Base-by-base conservation (phyloP, 805 yeast genomes). In the Nakazawaea sp. region DNA sequence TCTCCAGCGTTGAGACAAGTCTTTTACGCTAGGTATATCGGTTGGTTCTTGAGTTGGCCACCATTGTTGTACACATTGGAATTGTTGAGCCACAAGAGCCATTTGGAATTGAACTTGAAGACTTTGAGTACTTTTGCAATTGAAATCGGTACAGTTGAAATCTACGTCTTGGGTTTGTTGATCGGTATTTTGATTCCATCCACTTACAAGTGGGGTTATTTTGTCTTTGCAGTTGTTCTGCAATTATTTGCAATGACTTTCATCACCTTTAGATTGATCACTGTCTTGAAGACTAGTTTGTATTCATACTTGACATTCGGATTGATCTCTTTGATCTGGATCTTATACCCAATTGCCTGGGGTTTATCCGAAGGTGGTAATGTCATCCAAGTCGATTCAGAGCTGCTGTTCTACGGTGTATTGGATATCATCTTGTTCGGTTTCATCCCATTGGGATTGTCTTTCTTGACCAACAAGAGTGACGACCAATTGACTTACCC, bases 141-240 rank as follows among this genome's bases (percentile, higher is more conserved):
- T 13, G 70, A 70, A 47, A 45, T 66, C n/a, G 48, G 64, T 21
- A 58, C 67, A n/a, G 55, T 61, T 32, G 73, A 63, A 50, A 64
- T 70, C 16, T 70, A 63, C 50, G 74, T 76, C 27, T 61, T 78
- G 36, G 68, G 74, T 30, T 60, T 73, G 29, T 64, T 78, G 53
- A 67, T 78, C 50, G 84, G 82, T 48, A 43, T 71, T 16, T 59
- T 78, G 45, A 71, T 78, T 42, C 45, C 52, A 24, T 66, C 81
- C 7, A 57, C 73, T 30, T 78, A 78, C 57, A 78, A 74, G 54
- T 78, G 83, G 83, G 86, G 85, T 52, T 78, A 73, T 62, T 78
- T 72, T 56, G 66, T 72, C 5, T 72, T 78, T 53, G 76, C 72
- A 21, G 62, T 62, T 28, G 55, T 56, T 41, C 65, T 68, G 26